phyloP scores from a whole-genome alignment of 257 asterid genomes.

The Petrea volubilis region DNA sequence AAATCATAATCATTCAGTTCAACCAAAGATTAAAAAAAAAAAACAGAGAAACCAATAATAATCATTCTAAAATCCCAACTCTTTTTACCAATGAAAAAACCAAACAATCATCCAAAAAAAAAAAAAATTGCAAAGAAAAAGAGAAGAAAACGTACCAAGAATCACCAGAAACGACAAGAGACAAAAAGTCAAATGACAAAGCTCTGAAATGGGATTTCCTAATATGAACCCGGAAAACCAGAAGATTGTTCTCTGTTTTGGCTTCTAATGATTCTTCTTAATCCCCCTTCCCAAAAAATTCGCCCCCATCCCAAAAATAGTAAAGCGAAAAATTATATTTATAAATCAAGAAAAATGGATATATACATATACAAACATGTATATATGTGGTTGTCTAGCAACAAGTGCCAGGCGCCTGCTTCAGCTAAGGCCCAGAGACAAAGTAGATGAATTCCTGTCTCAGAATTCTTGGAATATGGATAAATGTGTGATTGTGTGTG shows the following conservation, averaged over 20 bases:
- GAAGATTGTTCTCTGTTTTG: conserved; percentile 8
- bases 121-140: background rate
- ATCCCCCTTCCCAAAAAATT: conserved; percentile 28
- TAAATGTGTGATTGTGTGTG: too few species aligned
- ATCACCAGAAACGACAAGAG: conserved; percentile 43
- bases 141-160: conserved; percentile 34
- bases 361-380: background rate
- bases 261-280: conserved; percentile 21
- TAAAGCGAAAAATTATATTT: background rate
- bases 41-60: background rate
- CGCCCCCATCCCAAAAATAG: conserved; percentile 33
- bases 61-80: conserved; percentile 8
- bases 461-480: background rate
- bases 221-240: conserved; percentile 22
- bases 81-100: background rate
- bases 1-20: conserved; percentile 5
- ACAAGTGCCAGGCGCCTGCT: conserved; percentile 40
- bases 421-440: conserved; percentile 18
- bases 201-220: conserved; percentile 16
- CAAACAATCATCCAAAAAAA: background rate
- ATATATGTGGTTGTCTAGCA: conserved; percentile 2
- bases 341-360: background rate
- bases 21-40: conserved; percentile 14
- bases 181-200: conserved; percentile 33
- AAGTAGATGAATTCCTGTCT: conserved; percentile 29